Base-by-base conservation (phyloP, 345 rosid species). In the Arabis alpina region DNA sequence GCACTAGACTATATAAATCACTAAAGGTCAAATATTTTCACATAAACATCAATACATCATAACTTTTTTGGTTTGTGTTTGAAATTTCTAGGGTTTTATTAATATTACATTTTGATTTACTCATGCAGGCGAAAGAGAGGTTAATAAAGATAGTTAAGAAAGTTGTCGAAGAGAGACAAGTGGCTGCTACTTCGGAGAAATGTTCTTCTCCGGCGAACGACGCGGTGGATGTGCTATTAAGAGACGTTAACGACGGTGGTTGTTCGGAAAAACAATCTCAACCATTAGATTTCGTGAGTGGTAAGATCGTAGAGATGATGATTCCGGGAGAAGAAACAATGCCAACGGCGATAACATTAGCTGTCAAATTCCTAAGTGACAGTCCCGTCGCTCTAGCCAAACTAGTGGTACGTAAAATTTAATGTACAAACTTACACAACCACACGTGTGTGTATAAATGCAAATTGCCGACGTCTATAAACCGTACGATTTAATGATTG, bases 321-420 rank as follows among this genome's bases (percentile, higher is more conserved):
- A 85, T 94, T 74, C 99, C 99, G 0, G 99, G 99, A 44, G 96
- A 89, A 70, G 99, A 94, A 74, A 91, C 96, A 2, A 83, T 91
- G 56, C 97, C 97, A 12, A 88, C 71, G 76, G 92, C 97, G 69
- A 87, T 94, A 87, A 89, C 98, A 2, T 72, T 89, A 1, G 99
- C 96, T 25, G 88, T 94, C 67, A 91, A 91, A 75, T 91, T 85
- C 81, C 75, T 94, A 62, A 78, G 83, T 66, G 90, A 88, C 80
- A 74, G 57, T 44, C 89, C 95, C 48, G 81, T 77, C 47, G 95
- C 90, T 10, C 72, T 89, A 57, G 73, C 82, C 42, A 88, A 76
- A 49, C 71, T 91, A 28, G 76, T 52, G 96, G 99, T 94, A 82
- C 66, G 80, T 67, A 34, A 28, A 19, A 28, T n/a, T 30, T 52